Evolutionary conservation across 345 rosid genomes (phyloP), one percentile per base, ranked within the genome.

Genomic region (Salix koriyanagi): DNA sequence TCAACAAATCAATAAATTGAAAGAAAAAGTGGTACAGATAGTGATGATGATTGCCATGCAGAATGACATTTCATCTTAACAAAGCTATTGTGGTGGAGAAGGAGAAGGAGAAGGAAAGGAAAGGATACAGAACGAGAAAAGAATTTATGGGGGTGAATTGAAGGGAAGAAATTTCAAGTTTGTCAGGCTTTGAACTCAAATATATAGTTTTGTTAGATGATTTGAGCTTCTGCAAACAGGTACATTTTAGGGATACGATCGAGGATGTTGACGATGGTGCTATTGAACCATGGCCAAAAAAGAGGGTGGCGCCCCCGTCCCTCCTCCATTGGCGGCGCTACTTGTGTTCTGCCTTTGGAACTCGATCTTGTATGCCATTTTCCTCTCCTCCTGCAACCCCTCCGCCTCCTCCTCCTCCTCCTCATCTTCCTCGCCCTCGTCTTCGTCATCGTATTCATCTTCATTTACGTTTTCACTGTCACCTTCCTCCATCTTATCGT

Each of bases 221-320:
- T 58, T 25, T 79, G 86, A 78, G 83, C 72, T 85, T 89, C 75
- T 86, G 83, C 80, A 79, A 79, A 76, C 76, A 74, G 84, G 80
- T 79, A 81, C 84, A 81, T 30, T 30, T 71, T 76, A 65, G 32
- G 67, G 39, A 52, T 34, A 67, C 30, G 36, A 34, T 34, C 36
- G 44, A 71, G 66, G 58, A 65, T 28, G n/a, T 9, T 16, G 1
- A 61, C 48, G 2, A 13, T 4, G 28, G 25, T 25, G 19, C 28
- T 85, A 90, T 67, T 87, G 87, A 76, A 89, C 91, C 90, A 89
- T 87, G 79, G 92, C 85, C 78, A 90, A 73, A 75, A 89, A 87
- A 18, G 91, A 85, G 74, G 86, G 81, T 50, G 36, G 36, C 36
- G 88, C 83, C 23, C 87, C 91, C 75, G 83, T 86, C 66, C 90